Percentiles rank a stretch among this genome's conserved stretches.
phyloP scores from a whole-genome alignment of 1,284 basidiomycete species.

The Inonotus obliquus region DNA sequence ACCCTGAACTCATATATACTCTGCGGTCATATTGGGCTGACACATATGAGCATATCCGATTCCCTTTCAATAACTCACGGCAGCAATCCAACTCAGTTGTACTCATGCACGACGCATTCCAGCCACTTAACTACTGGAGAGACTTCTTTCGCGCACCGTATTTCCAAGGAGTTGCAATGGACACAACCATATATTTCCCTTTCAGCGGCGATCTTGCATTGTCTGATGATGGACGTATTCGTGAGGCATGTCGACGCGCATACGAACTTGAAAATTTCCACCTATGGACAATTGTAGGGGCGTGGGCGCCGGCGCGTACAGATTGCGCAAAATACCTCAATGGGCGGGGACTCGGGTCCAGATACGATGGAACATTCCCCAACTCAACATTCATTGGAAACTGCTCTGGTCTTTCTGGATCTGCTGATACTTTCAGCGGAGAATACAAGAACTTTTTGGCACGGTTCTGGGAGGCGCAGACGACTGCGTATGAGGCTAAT shows the following conservation, averaged over 20 bases:
- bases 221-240: conserved; percentile 57
- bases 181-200: conserved; percentile 82
- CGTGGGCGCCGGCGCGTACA: conserved; percentile 80
- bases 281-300: conserved; percentile 77
- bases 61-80: conserved; percentile 64
- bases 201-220: conserved; percentile 60
- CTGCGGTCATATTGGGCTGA: conserved; percentile 71
- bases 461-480: conserved; percentile 82
- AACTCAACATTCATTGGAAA: conserved; percentile 65
- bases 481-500: conserved; percentile 56
- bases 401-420: conserved; percentile 72
- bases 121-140: conserved; percentile 70
- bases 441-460: conserved; percentile 82
- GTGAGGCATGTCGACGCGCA: conserved; percentile 52
- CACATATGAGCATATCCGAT: conserved; percentile 69
- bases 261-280: conserved; percentile 46
- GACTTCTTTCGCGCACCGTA: conserved; percentile 57
- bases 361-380: conserved; percentile 75
- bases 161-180: conserved; percentile 73
- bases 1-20: conserved; percentile 47
- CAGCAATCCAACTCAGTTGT: conserved; percentile 59
- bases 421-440: conserved; percentile 65
- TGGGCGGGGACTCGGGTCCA: conserved; percentile 62
- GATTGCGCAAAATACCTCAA: conserved; percentile 84
- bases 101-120: conserved; percentile 85